Conservation (phyloP, 176 grass and related monocot species). For the Phyllostachys edulis region DNA sequence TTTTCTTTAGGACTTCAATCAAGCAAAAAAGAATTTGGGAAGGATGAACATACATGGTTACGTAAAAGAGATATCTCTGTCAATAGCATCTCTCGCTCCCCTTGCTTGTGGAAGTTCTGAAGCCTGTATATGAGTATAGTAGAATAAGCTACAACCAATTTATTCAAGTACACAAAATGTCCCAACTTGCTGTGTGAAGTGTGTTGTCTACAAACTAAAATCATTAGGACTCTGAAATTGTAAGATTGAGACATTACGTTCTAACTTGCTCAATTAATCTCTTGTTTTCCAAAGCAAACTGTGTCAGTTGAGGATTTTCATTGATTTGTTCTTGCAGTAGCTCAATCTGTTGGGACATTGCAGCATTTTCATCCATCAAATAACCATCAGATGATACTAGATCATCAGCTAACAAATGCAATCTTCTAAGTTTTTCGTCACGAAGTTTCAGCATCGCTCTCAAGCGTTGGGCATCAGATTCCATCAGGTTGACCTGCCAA, state of each 20-base stretch:
- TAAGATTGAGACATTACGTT: constrained; percentile 46
- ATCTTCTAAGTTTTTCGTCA: constrained; percentile 55
- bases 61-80: constrained; percentile 73
- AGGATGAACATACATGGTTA: constrained; percentile 54
- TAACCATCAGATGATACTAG: constrained; percentile 52
- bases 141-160: no score
- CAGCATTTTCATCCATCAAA: constrained; percentile 67
- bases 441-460: constrained; percentile 46
- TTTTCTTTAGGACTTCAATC: not conserved
- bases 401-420: constrained; percentile 52
- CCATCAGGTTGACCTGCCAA: constrained; percentile 65
- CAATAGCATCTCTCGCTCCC: constrained; percentile 68
- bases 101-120: constrained; percentile 59
- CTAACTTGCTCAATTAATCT: constrained; percentile 75
- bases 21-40: constrained; percentile 17
- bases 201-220: constrained; percentile 14
- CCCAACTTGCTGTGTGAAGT: constrained; percentile 4
- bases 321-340: constrained; percentile 59
- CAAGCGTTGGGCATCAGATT: constrained; percentile 60
- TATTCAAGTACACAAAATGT: no score
- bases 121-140: constrained; percentile 46
- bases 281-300: constrained; percentile 90
- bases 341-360: constrained; percentile 57
- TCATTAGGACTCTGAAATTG: not conserved
- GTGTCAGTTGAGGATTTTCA: constrained; percentile 62